Evolutionary conservation across 495 filamentous ascomycete species (phyloP), one percentile per base, ranked within the genome.

Genomic region (Tuber magnatum): DNA sequence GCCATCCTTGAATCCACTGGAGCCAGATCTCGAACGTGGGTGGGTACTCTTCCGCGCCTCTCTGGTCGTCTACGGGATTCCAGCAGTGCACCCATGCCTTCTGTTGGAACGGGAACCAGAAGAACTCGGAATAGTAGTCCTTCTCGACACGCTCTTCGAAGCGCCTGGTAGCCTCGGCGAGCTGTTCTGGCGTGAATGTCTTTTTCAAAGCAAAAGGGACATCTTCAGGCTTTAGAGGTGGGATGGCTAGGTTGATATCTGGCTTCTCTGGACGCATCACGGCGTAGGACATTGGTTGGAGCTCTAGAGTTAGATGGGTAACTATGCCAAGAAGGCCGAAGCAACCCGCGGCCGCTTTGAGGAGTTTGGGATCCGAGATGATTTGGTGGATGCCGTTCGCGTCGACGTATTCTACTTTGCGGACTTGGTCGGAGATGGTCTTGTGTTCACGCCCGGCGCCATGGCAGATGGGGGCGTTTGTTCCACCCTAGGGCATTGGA

Each of bases 251-350:
- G 42, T 82, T 78, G 22, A 87, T 80, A 61, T 85, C 84, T 44
- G 83, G 71, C 75, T 88, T 87, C 10, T 75, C 41, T 14, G 87
- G 87, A 40, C 81, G 74, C 74, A 88, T 83, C 24, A 85, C 77
- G 20, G 87, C 86, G 73, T 88, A 88, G 10, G 82, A 83, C 87
- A 88, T 88, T 24, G 83, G 82, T 41, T 86, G 84, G 12, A 88
- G 79, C 79, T 87, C 85, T 46, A 86, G 83, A n/a, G 87, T 87
- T 71, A 88, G 80, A 72, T 87, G 85, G 1, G 87, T 88, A 18
- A 88, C 83, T 61, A 88, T 81, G 74, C 77, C 87, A 43, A 88
- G 81, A n/a, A 88, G 83, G 16, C 87, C 87, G 73, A 88, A 87
- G 43, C 84, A 83, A 20, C 87, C 87, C 42, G 85, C 85, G 1